These are phyloP conservation scores for Pythium brachiatum DNA, from an alignment of 352 stramenopile species.

Conservation along the genomic window DNA sequence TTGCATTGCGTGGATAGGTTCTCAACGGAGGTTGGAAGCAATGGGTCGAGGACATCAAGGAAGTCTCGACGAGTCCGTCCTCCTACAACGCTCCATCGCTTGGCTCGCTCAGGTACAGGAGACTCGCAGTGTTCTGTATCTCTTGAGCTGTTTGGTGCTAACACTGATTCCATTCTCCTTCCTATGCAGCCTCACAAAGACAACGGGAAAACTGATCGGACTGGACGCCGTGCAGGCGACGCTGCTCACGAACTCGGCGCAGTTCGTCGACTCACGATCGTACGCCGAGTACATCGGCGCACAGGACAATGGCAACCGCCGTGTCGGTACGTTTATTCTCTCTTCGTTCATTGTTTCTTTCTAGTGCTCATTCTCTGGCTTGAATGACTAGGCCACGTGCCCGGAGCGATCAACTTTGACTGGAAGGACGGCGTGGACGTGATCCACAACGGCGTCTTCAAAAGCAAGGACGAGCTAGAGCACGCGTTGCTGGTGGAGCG, in stretches of 20 bases:
- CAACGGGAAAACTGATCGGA: slow-evolving; percentile 24
- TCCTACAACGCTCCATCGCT: slow-evolving; percentile 11
- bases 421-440: slow-evolving; percentile 63
- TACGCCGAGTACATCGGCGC: slow-evolving; percentile 36
- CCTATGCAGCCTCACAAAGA: slow-evolving; percentile 27
- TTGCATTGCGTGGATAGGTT: slow-evolving; percentile 30
- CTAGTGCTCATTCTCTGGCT: not conserved
- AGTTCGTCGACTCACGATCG: slow-evolving; percentile 44
- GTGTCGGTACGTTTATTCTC: slow-evolving; percentile 20
- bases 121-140: not conserved
- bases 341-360: not conserved
- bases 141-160: slow-evolving; percentile 22
- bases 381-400: slow-evolving; percentile 43
- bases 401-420: slow-evolving; percentile 70
- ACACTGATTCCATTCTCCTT: not conserved
- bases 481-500: slow-evolving; percentile 37
- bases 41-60: slow-evolving; percentile 49
- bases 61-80: slow-evolving; percentile 33
- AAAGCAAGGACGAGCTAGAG: slow-evolving; percentile 53
- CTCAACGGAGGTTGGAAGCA: slow-evolving; percentile 71
- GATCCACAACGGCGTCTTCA: slow-evolving; percentile 51
- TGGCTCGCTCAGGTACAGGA: slow-evolving; percentile 12
- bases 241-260: slow-evolving; percentile 20
- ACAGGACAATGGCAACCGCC: slow-evolving; percentile 37
- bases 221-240: slow-evolving; percentile 32